Evolutionary conservation across 2,329 filamentous ascomycete species (phyloP).

Genomic region (Trichoderma aggressivum): DNA sequence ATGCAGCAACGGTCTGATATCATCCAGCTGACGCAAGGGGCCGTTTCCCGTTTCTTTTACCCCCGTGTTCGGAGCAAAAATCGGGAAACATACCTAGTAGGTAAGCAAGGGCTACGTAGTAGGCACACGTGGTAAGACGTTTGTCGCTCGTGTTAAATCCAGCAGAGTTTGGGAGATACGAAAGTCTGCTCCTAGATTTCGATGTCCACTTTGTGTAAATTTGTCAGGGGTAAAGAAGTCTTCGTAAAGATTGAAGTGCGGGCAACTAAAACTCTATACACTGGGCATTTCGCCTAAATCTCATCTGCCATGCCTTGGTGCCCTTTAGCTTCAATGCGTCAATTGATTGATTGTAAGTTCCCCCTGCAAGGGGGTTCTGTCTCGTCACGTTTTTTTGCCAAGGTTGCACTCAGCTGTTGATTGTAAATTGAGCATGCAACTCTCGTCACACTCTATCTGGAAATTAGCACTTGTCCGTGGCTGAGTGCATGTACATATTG

Average conservation of each 20-base stretch:
- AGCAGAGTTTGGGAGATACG: not conserved
- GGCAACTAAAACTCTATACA: not conserved
- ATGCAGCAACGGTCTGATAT: not conserved
- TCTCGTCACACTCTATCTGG: not conserved
- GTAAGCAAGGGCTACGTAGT: not conserved
- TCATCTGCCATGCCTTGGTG: not conserved
- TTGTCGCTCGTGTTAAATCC: not conserved
- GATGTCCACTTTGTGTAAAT: not conserved
- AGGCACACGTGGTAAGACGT: not conserved
- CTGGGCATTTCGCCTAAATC: not conserved
- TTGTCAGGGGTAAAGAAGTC: not conserved
- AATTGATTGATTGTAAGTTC: not conserved
- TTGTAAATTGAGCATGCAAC: not conserved
- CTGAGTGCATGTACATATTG: no score
- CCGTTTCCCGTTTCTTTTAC: not conserved
- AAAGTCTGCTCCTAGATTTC: not conserved
- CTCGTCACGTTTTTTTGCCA: not conserved
- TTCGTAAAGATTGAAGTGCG: not conserved
- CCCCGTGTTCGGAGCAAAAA: not conserved
- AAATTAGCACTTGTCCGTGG: no score
- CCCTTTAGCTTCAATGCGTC: not conserved
- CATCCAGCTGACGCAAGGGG: not conserved
- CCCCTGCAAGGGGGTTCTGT: not conserved
- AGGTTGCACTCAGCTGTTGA: not conserved
- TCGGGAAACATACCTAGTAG: no score